Base-by-base conservation (phyloP, 1,284 basidiomycete genomes). In the Apiotrichum gracile region DNA sequence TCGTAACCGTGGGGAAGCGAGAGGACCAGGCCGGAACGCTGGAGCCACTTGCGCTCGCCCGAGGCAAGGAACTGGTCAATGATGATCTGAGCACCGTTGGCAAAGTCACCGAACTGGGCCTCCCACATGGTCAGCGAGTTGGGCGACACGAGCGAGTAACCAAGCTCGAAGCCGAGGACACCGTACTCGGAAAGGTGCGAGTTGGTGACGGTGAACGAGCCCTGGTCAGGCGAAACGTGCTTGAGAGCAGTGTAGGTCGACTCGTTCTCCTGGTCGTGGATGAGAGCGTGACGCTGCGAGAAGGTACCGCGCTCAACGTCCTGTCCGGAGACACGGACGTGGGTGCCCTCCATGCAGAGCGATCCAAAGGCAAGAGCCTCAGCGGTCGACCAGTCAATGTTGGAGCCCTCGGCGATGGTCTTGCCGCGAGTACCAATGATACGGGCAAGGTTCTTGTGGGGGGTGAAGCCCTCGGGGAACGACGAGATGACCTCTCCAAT, bases 291-390 rank as follows among this genome's bases (percentile, higher is more conserved):
- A 50, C 96, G 88, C 74, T 98, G 96, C n/a, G 93, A 97, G 82
- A 99, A 99, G 9, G 96, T 99, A 52, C 96, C 96, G 74, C 96
- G 88, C 78, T 99, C 96, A 51, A 98, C 94, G 75, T 98, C 96
- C 78, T 99, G 96, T 43, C 96, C 96, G 1, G 92, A 97, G 3
- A 98, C 80, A 66, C 96, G 89, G 50, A 99, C 88, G 72, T 98
- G 91, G 54, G 87, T 87, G 68, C 90, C 88, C 78, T 98, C 93
- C 44, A 94, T 80, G 29, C 88, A 88, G 48, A 98, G 84, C 16
- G 91, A 83, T 58, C 94, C 96, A 68, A 98, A 91, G 0, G 96
- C 96, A 51, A 99, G 85, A 0, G 96, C 91, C 78, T 99, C 96
- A 57, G 93, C 94, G n/a, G 96, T 99, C 17, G 91, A 87, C 92